A percentile compares a stretch with the other conserved stretches of the same genome.
These are phyloP conservation scores for Aspergillus olivimuriae DNA, from an alignment of 495 filamentous ascomycete genomes.

Conservation along the genomic window DNA sequence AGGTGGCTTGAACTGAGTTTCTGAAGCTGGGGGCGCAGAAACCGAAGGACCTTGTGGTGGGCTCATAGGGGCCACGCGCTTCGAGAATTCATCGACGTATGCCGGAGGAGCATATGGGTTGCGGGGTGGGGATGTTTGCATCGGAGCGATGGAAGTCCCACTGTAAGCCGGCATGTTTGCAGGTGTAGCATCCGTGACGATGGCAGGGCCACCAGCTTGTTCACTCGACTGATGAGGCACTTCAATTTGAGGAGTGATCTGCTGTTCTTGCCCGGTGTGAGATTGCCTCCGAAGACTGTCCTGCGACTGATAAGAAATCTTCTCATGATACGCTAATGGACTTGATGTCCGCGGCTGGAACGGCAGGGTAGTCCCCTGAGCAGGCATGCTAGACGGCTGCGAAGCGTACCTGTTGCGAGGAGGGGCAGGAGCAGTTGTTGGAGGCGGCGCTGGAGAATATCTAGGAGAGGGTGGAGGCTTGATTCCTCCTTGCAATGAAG, in stretches of 20 bases:
- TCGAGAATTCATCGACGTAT: conserved; percentile 51
- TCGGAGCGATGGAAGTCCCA: neutral
- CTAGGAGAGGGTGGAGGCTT: conserved; percentile 29
- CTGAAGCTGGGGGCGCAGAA: conserved; percentile 20
- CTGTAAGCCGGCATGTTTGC: neutral
- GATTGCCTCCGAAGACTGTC: conserved; percentile 17
- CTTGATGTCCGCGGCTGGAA: conserved; percentile 84
- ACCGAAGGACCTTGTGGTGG: conserved; percentile 25
- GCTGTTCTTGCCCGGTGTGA: conserved; percentile 22
- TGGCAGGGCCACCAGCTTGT: conserved; percentile 8
- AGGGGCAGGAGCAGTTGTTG: conserved; percentile 29
- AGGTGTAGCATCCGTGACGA: conserved; percentile 1
- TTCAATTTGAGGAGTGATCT: conserved; percentile 18
- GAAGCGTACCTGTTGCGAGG: conserved; percentile 44
- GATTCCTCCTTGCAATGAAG: conserved; percentile 22
- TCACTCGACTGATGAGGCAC: conserved; percentile 13
- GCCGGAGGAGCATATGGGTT: conserved; percentile 35
- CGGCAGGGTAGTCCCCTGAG: conserved; percentile 47
- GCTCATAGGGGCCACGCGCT: conserved; percentile 38
- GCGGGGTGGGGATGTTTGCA: neutral
- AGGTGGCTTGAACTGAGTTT: conserved; percentile 44
- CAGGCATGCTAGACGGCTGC: conserved; percentile 40
- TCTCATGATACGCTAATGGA: conserved; percentile 63
- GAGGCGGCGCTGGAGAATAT: conserved; percentile 42
- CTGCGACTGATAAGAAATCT: conserved; percentile 32